Evolutionary conservation across 2,329 filamentous ascomycete genomes (phyloP), one percentile per base, ranked within the genome.

Genomic region (Alternaria metachromatica): DNA sequence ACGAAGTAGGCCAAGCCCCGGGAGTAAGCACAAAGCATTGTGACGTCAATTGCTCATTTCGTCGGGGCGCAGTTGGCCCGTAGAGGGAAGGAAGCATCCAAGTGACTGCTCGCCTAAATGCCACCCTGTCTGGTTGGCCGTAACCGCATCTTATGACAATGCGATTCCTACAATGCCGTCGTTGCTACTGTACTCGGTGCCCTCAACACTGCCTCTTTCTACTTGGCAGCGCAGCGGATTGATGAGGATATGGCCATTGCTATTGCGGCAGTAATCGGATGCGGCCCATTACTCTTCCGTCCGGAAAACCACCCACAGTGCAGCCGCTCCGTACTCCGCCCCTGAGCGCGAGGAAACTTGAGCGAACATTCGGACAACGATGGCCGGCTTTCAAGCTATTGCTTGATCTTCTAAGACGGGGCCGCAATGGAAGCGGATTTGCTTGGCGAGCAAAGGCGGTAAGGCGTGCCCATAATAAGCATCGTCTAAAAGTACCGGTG

Each of bases 11-110:
- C 18, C 13, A 13, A 25, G 49, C 26, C 49, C 21, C 23, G 49
- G 28, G 43, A 33, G 30, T 20, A 28, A 20, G 54, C 48, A 23
- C 45, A 41, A 28, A 33, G 37, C 33, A 21, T 51, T 49, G 37
- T 62, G 59, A 58, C 59, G 59, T 58, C 59, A 62, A 62, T 49
- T 30, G 26, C 33, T 55, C 28, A 45, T 50, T 21, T 37, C 33
- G 15, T 20, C 33, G 33, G 33, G 26, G 37, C 20, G 45, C 28
- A 21, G 45, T 41, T 18, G 55, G 41, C 45, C 25, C 18, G 56
- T 58, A 46, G 25, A 25, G 54, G 54, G 12, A n/a, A 37, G 21
- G 23, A 49, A 44, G 45, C 26, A 33, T 45, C 46, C 8, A 18
- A 28, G n/a, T 41, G 28, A 49, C 23, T 41, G 59, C 55, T 58